These are phyloP conservation scores for Ceratobasidium papillatum DNA, from an alignment of 1,284 basidiomycete genomes.

Conservation along the genomic window DNA sequence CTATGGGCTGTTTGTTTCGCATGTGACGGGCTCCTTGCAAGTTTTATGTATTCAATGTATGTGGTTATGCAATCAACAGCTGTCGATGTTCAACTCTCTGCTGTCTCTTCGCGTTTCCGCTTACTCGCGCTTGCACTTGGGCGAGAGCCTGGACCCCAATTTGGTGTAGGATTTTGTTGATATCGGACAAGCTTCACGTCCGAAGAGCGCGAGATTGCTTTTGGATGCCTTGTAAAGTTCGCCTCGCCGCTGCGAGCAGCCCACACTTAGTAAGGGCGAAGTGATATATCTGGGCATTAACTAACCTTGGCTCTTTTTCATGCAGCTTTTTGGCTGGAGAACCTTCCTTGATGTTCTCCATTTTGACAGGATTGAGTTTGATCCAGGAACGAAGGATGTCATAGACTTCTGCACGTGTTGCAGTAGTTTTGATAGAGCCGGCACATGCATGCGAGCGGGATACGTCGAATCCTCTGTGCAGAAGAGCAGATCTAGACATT, in stretches of 20 bases:
- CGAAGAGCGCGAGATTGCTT: constrained; percentile 65
- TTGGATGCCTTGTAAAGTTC: constrained; percentile 77
- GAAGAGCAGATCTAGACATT: constrained; percentile 78
- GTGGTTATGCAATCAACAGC: constrained; percentile 22
- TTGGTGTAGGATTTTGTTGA: constrained; percentile 87
- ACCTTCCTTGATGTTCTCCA: constrained; percentile 76
- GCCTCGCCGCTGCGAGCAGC: constrained; percentile 63
- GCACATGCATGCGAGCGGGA: constrained; percentile 90
- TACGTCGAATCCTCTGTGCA: constrained; percentile 84
- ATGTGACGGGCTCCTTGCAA: background rate
- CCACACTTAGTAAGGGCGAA: background rate
- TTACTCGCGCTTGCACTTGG: constrained; percentile 27
- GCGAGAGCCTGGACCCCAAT: constrained; percentile 82
- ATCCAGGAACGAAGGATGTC: constrained; percentile 89
- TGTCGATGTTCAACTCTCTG: constrained; percentile 21
- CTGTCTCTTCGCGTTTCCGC: constrained; percentile 34
- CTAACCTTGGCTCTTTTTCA: constrained; percentile 71
- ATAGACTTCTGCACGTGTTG: constrained; percentile 74
- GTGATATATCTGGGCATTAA: constrained; percentile 40
- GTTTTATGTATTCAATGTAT: constrained; percentile 12
- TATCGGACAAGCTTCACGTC: constrained; percentile 84
- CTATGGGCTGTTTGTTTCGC: background rate
- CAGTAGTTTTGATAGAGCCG: constrained; percentile 92
- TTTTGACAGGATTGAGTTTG: constrained; percentile 77
- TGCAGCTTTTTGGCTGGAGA: constrained; percentile 75